Conservation (phyloP, 225 moss, liverwort and hornwort species). For the Neckera pumila region DNA sequence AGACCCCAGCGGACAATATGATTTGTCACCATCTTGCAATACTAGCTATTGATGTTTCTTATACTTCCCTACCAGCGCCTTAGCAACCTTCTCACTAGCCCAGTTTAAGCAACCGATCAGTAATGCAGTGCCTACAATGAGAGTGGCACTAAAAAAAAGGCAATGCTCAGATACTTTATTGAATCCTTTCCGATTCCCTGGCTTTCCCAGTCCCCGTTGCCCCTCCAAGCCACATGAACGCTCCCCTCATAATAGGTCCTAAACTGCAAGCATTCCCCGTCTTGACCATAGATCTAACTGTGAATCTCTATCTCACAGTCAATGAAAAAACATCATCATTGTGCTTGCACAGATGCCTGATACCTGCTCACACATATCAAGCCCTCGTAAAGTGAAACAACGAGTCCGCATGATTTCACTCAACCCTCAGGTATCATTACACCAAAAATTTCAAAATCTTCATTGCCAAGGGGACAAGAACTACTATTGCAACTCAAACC, state of each 20-base stretch:
- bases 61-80: neutral
- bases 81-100: neutral
- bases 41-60: neutral
- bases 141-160: neutral
- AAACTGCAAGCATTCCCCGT: neutral
- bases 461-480: neutral
- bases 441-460: neutral
- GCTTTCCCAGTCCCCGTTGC: neutral
- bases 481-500: neutral
- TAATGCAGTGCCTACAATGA: neutral
- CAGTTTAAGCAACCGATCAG: neutral
- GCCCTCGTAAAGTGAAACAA: conserved; percentile 9
- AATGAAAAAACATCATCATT: conserved; percentile 6
- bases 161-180: neutral
- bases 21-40: conserved; percentile 20
- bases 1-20: conserved; percentile 42
- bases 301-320: conserved; percentile 6
- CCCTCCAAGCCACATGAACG: neutral
- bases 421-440: neutral
- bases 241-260: neutral
- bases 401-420: neutral
- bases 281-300: conserved; percentile 7
- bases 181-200: neutral
- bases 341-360: conserved; percentile 12
- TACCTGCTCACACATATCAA: conserved; percentile 31